Percentiles rank a stretch among this genome's conserved stretches.
These are phyloP conservation scores for Coemansia sp. DNA, from an alignment of 192 early-diverging fungal genomes.

Conservation along the genomic window DNA sequence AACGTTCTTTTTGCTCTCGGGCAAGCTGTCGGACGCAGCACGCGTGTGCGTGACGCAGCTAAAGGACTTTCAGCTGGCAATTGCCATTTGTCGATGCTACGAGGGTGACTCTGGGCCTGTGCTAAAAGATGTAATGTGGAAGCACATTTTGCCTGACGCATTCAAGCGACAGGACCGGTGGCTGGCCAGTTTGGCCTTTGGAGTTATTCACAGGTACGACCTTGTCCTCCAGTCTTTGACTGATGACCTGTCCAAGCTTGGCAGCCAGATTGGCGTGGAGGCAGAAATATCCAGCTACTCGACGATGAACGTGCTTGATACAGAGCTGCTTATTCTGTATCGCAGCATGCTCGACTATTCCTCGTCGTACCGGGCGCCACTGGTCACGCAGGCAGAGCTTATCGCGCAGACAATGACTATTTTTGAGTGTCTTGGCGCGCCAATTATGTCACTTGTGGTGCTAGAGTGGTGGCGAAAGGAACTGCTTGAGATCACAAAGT, in stretches of 20 bases:
- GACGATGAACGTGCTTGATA: slow-evolving; percentile 44
- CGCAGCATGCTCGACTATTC: slow-evolving; percentile 46
- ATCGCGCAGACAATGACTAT: slow-evolving; percentile 53
- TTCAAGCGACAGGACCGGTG: slow-evolving; percentile 40
- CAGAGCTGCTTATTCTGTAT: slow-evolving; percentile 47
- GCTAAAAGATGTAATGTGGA: slow-evolving; percentile 38
- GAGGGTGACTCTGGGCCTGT: slow-evolving; percentile 69
- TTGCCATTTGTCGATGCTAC: slow-evolving; percentile 85
- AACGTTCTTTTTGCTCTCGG: slow-evolving; percentile 91
- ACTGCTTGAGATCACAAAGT: slow-evolving; percentile 26
- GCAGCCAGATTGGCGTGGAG: slow-evolving; percentile 28
- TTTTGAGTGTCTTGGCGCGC: slow-evolving; percentile 51
- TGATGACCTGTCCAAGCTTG: slow-evolving; percentile 31
- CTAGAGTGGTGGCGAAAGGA: slow-evolving; percentile 53
- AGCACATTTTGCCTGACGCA: slow-evolving; percentile 39
- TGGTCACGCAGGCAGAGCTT: slow-evolving; percentile 41
- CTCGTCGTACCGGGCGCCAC: slow-evolving; percentile 41
- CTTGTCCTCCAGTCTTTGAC: slow-evolving; percentile 40
- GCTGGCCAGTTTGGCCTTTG: slow-evolving; percentile 48
- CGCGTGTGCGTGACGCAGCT: slow-evolving; percentile 90
- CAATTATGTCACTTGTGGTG: slow-evolving; percentile 52
- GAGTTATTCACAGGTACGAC: slow-evolving; percentile 39
- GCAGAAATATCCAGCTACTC: slow-evolving; percentile 25
- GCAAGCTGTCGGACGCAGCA: slow-evolving; percentile 84
- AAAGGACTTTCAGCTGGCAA: slow-evolving; percentile 88